Base-by-base conservation (phyloP, 148 eudicot genomes). In the Camellia sinensis region DNA sequence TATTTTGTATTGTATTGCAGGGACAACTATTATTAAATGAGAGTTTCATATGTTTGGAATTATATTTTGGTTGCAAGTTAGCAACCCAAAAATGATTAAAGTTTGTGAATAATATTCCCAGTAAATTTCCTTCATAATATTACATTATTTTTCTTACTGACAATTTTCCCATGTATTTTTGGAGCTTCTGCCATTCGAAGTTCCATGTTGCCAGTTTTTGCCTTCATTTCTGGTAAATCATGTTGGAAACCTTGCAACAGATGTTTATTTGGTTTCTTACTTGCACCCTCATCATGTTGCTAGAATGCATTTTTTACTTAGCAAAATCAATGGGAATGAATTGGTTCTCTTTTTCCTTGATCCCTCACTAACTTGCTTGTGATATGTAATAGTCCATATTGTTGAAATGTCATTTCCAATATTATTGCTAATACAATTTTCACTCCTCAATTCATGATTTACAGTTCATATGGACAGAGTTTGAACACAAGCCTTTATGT, bases 381-480 rank as follows among this genome's bases (percentile, higher is more conserved):
- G 61, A 48, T 22, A 56, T 71, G 65, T 46, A 9, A 3, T 44
- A 46, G n/a, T 76, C 0, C 1, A 13, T 19, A 10, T 21, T 6
- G 14, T 65, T 9, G 43, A 3, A 12, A 18, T 56, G 44, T 37
- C 41, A 18, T 50, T 48, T 48, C 14, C 8, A 60, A 52, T 59
- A 10, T 53, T 60, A 40, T 18, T 70, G 60, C 77, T 70, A 71
- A 79, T 61, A 61, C 7, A 22, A 4, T 48, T 60, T 22, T 12
- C 17, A n/a, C 41, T 81, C 78, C 41, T 81, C 78, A 67, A 71
- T 81, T 76, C 59, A 7, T 22, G 29, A 73, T 61, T 76, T 83
- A 84, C 87, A 95, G 99, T 79, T 93, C 99, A 29, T 95, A 93
- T 67, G 99, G 97, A 60, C 99, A 95, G 78, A 90, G 72, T 82